A percentile compares a stretch with the other conserved stretches of the same genome.
Conservation (phyloP, 768 basidiomycete genomes). For the Suillus subalutaceus region DNA sequence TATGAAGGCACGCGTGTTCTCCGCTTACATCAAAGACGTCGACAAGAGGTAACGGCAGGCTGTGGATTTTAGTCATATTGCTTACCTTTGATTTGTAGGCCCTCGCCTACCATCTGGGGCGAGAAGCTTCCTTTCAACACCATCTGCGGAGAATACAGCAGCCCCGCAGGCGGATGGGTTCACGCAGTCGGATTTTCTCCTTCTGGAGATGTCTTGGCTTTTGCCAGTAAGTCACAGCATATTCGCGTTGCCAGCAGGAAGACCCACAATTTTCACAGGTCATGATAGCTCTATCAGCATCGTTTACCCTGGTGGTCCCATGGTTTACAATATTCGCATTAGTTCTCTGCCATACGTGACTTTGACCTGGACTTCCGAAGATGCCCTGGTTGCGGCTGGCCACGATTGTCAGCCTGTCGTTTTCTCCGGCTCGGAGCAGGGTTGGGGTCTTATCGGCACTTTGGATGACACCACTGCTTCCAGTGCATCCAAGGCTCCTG, state of each 20-base stretch:
- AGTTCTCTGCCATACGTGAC: conserved; percentile 82
- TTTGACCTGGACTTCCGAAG: conserved; percentile 84
- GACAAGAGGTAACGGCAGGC: conserved; percentile 72
- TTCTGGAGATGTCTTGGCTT: conserved; percentile 91
- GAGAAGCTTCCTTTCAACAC: conserved; percentile 98
- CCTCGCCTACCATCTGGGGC: conserved; percentile 92
- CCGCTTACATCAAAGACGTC: conserved; percentile 97
- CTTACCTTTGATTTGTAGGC: conserved; percentile 48
- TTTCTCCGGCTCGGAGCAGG: conserved; percentile 71
- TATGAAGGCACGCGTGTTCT: conserved; percentile 97
- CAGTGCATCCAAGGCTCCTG: conserved; percentile 41
- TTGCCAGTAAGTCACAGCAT: conserved; percentile 70
- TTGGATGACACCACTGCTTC: conserved; percentile 74
- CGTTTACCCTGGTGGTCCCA: conserved; percentile 85
- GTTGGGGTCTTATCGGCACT: conserved; percentile 81
- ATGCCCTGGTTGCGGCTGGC: conserved; percentile 85
- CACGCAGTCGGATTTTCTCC: conserved; percentile 96
- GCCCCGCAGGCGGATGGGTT: conserved; percentile 95
- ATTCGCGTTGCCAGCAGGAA: background rate
- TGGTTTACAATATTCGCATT: conserved; percentile 72
- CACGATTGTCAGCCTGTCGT: conserved; percentile 97
- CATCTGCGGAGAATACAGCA: conserved; percentile 90
- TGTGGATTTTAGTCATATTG: conserved; percentile 1
- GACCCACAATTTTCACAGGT: conserved; percentile 48
- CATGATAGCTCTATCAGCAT: conserved; percentile 94